Base-by-base conservation (phyloP, 257 asterid genomes). In the Jaltomata sinuosa region DNA sequence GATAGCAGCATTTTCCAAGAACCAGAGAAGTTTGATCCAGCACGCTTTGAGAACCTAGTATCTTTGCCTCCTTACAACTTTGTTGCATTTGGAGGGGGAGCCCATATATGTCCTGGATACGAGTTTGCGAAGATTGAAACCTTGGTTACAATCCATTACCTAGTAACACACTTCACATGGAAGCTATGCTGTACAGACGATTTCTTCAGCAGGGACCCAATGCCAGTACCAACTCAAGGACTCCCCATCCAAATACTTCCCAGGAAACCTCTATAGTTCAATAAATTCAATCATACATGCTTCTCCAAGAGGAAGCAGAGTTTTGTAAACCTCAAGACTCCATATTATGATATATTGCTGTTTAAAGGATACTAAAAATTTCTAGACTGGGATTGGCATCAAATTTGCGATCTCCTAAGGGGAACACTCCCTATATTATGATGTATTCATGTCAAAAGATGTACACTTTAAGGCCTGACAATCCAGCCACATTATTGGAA, bases 61-160 rank as follows among this genome's bases (percentile, higher is more conserved):
- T 38, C 92, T 9, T 85, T 92, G 64, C 94, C 95, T 54, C 93
- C 97, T 57, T 92, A 94, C 85, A 80, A 89, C 85, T 90, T 87
- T 89, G 54, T 93, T 53, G 96, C 96, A 29, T 93, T 93, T 3
- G 96, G 98, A 65, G 95, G 93, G 21, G 98, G 97, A 8, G 57
- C 88, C 53, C 92, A 93, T 9, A 91, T 91, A n/a, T 94, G 98
- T 85, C 97, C 97, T 3, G 98, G 97, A 72, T 91, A 92, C 11
- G 97, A 94, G 87, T 91, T 92, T 50, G 97, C 97, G 10, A 89
- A 86, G 92, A 87, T 93, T 25, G 95, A 93, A 83, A 94, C 91
- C 8, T 84, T 93, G 5, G 89, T 92, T 50, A 84, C 93, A 0
- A 71, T 93, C 81, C 94, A 91, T 87, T 90, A 87, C 59, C 83